Conservation (phyloP, 257 asterid species). For the Oldenlandia corymbosa region DNA sequence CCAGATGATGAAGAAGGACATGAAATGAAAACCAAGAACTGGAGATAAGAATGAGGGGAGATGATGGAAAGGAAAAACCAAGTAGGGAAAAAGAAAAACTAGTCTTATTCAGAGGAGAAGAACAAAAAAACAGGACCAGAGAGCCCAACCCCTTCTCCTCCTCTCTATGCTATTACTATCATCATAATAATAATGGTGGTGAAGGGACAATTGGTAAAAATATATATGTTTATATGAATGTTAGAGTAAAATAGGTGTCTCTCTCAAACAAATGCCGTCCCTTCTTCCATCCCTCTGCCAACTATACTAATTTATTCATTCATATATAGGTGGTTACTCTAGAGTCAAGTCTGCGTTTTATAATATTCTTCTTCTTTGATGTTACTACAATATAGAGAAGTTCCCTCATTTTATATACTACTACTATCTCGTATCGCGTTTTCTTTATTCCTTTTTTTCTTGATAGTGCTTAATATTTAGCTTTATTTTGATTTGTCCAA, state of each 20-base stretch:
- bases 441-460: background rate
- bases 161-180: conserved; percentile 4
- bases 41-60: conserved; percentile 19
- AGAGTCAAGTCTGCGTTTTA: background rate
- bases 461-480: too few species aligned
- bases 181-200: too few species aligned
- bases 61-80: conserved; percentile 2
- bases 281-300: conserved; percentile 1
- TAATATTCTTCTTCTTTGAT: background rate
- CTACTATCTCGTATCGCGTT: background rate
- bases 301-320: conserved; percentile 15
- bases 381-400: background rate
- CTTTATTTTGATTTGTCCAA: too few species aligned
- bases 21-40: background rate
- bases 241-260: conserved; percentile 28
- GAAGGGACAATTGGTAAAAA: too few species aligned
- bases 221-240: background rate
- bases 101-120: conserved; percentile 35
- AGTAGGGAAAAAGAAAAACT: conserved; percentile 23
- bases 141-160: conserved; percentile 11
- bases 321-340: background rate
- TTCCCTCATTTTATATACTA: background rate
- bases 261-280: conserved; percentile 23
- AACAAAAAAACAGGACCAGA: conserved; percentile 11
- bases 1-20: too few species aligned